Percentiles rank a stretch among this genome's conserved stretches.
Conservation (phyloP, 1,284 basidiomycete genomes). For the Malassezia equina region DNA sequence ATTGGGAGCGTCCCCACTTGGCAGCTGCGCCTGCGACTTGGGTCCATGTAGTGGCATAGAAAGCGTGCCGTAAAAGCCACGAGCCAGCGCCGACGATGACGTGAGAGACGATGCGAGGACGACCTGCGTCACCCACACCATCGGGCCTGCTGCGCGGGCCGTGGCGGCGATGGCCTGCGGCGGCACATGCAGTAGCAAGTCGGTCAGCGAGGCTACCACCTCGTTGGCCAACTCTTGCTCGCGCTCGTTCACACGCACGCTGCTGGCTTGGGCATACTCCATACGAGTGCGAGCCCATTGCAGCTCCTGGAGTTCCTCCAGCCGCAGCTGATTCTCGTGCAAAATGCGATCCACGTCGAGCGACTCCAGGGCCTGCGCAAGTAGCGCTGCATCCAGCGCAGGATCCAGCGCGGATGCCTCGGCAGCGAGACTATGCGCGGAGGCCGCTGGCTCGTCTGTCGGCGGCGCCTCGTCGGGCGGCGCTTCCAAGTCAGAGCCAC, state of each 20-base stretch:
- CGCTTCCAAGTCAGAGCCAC: constrained; percentile 13
- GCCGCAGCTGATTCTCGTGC: constrained; percentile 21
- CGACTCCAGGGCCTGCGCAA: constrained; percentile 17
- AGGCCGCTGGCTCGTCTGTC: neutral
- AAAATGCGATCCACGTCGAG: constrained; percentile 26
- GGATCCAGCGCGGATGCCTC: constrained; percentile 11
- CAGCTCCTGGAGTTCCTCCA: constrained; percentile 32
- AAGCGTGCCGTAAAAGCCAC: constrained; percentile 36
- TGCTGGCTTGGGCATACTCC: constrained; percentile 12
- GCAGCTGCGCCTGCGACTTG: neutral
- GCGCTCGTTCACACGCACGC: constrained; percentile 13
- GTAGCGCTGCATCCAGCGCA: constrained; percentile 9
- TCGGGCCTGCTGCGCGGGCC: constrained; percentile 5
- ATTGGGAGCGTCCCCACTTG: neutral
- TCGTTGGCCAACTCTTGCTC: constrained; percentile 24
- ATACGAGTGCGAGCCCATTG: constrained; percentile 32
- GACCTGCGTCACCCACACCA: constrained; percentile 12
- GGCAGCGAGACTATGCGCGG: neutral
- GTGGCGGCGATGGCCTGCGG: constrained; percentile 8
- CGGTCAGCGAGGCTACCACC: constrained; percentile 23
- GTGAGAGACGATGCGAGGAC: constrained; percentile 17
- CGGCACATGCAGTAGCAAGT: constrained; percentile 20
- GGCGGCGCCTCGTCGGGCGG: constrained; percentile 1
- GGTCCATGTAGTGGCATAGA: neutral
- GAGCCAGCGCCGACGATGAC: constrained; percentile 19